Evolutionary conservation across 192 early-diverging fungal species (phyloP), one percentile per base, ranked within the genome.

Genomic region (Coemansia sp.): DNA sequence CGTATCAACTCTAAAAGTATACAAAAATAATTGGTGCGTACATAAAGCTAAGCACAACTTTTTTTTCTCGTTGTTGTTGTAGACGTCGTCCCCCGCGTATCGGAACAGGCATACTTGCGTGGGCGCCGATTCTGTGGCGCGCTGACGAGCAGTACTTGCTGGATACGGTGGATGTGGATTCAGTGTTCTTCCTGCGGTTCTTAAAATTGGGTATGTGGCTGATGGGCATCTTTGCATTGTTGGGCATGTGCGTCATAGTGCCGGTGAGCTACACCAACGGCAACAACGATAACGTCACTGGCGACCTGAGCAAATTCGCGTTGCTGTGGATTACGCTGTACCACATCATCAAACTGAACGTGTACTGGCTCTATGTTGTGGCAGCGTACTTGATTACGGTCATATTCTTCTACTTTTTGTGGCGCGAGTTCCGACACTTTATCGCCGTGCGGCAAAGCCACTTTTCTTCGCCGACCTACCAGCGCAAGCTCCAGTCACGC

Each of bases 111-210:
- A 68, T 86, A n/a, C 88, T 93, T 62, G 74, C 87, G 7, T 93
- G 92, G 90, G 75, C 87, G 53, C 63, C 69, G 2, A 77, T 87
- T 13, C 78, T 93, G 50, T 75, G 85, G 73, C 83, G 80, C 27
- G 74, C 84, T 42, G 68, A 85, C 65, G 90, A 93, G 44, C 69
- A 79, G 59, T 81, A 76, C 17, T 63, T 93, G 36, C 73, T 91
- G 29, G 85, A 87, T 11, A 89, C 86, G 33, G 86, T 90, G 1
- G 91, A 88, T 41, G 70, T 88, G n/a, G 90, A 93, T 70, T 88
- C 89, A 10, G 88, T 91, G 31, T 74, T 91, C 44, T 88, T 92
- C 63, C 79, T 93, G 62, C 81, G 87, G 2, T 93, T 91, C 63
- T 53, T 92, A 19, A 82, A 81, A 27, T 78, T 91, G 69, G 81